These are phyloP conservation scores for Schizosaccharomyces octosporus DNA, from an alignment of 805 yeast species.

Conservation along the genomic window DNA sequence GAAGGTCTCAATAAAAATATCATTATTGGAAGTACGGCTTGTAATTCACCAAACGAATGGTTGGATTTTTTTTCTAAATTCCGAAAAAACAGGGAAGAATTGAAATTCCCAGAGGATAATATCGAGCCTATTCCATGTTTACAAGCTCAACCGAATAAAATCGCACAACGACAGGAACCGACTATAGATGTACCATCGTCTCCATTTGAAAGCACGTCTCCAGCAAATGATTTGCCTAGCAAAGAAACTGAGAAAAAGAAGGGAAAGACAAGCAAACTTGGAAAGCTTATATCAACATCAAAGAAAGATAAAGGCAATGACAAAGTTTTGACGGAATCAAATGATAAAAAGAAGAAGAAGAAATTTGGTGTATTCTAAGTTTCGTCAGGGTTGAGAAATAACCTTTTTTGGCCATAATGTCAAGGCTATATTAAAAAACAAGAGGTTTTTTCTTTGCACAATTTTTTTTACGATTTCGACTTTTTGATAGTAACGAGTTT, in stretches of 20 bases:
- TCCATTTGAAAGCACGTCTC: neutral
- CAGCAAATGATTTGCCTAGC: neutral
- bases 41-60: constrained; percentile 4
- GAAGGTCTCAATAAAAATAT: constrained; percentile 41
- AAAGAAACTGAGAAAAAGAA: neutral
- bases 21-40: constrained; percentile 46
- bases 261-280: neutral
- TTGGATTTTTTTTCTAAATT: constrained; percentile 5
- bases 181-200: neutral
- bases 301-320: neutral
- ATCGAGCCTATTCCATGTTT: neutral
- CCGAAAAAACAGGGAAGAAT: constrained; percentile 4
- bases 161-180: neutral
- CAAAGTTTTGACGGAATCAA: neutral
- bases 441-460: no score
- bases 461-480: no score
- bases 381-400: neutral
- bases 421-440: no score
- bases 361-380: neutral
- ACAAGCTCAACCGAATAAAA: neutral
- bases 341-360: neutral
- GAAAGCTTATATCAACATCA: neutral
- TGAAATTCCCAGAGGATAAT: constrained; percentile 6
- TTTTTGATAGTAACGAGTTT: no score
- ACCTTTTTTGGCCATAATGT: no score